These are phyloP conservation scores for Stereocaulon alpinum DNA, from an alignment of 495 filamentous ascomycete genomes.

Conservation along the genomic window DNA sequence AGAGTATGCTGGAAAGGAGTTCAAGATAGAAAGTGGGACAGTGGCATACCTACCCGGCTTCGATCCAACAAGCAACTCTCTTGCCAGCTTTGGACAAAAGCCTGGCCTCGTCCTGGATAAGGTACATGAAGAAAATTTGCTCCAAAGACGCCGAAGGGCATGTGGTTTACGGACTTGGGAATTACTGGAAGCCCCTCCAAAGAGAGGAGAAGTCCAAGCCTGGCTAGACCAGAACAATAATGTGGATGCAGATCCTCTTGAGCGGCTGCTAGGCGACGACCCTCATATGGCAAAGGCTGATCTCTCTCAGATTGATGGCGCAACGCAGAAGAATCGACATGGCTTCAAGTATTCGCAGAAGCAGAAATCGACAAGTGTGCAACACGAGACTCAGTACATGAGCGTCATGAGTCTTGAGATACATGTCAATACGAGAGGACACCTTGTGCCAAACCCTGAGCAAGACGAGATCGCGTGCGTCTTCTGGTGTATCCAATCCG, in stretches of 20 bases:
- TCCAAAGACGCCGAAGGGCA: conserved; percentile 33
- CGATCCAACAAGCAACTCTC: conserved; percentile 50
- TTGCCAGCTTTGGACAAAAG: conserved; percentile 46
- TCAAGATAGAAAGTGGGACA: conserved; percentile 63
- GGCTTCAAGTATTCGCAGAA: conserved; percentile 86
- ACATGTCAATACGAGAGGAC: conserved; percentile 83
- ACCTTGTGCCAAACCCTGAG: conserved; percentile 74
- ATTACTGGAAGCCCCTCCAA: conserved; percentile 55
- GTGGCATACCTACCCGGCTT: conserved; percentile 73
- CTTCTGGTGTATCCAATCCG: conserved; percentile 82
- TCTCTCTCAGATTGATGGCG: conserved; percentile 78
- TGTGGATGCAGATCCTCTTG: background rate
- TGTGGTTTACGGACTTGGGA: conserved; percentile 57
- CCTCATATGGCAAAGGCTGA: conserved; percentile 26
- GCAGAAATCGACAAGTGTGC: conserved; percentile 59
- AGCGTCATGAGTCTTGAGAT: conserved; percentile 91
- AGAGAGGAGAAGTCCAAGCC: conserved; percentile 52
- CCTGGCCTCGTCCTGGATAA: conserved; percentile 35
- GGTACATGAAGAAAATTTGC: conserved; percentile 37
- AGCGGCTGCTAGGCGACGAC: background rate
- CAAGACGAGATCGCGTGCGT: conserved; percentile 82
- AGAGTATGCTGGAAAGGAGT: conserved; percentile 85
- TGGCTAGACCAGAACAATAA: conserved; percentile 47
- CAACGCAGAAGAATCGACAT: conserved; percentile 75
- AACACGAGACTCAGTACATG: conserved; percentile 89